Base-by-base conservation (phyloP, 1,139 yeast genomes). In the Nematodospora anomalae region DNA sequence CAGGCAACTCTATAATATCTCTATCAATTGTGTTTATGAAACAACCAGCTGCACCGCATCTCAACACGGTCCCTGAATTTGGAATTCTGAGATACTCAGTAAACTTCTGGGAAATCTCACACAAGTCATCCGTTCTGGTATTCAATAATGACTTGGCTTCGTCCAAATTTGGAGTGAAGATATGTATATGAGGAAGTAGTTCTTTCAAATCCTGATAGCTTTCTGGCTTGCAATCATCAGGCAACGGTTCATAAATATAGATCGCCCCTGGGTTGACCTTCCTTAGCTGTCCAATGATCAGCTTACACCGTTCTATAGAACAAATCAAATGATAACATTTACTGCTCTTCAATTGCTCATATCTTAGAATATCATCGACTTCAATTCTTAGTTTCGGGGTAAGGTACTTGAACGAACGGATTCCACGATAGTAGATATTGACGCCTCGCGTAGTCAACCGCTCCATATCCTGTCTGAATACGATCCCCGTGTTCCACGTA, bases 231-330 rank as follows among this genome's bases (percentile, higher is more conserved):
- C 96, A 87, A 16, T 75, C 76, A 39, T 80, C 84, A 1, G 97
- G 97, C 7, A 86, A 75, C 0, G 97, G 97, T 57, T 90, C 97
- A 80, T 90, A 90, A 0, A 86, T 74, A 35, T 77, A 67, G 6
- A 71, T 52, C 2, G 83, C 74, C 1, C 42, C 33, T 2, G 43
- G 55, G 20, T 52, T 49, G n/a, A 42, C 47, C 21, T 16, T 28
- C 38, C 39, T 50, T 40, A 78, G 51, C 23, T 61, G 51, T 4
- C 57, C 58, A 11, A 78, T 54, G 30, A 83, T 71, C 13, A 67
- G 69, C 4, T 55, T 47, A 38, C 82, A 80, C 30, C 96, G 56
- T 4, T 62, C 71, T 1, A 90, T 79, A 0, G 95, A 77, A 53
- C 95, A 86, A 13, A 90, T 76, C 43, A 89, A 60, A 59, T 90